These are phyloP conservation scores for Wickerhamomyces rabaulensis DNA, from an alignment of 805 yeast genomes.

Conservation along the genomic window DNA sequence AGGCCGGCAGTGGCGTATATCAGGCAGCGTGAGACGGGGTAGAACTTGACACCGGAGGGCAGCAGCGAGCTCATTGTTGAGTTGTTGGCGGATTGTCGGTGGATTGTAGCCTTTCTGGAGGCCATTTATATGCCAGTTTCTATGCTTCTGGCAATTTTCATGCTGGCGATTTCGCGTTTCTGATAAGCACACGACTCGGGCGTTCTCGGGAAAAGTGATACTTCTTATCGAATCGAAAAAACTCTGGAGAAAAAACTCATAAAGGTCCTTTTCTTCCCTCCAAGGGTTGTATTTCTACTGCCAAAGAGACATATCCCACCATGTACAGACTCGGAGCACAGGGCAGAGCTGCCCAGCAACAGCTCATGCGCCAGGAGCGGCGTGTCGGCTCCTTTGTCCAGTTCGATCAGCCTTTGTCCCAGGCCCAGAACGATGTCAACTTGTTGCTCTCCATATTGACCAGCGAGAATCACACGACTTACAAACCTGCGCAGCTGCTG, in stretches of 20 bases:
- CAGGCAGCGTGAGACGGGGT: slow-evolving; percentile 29
- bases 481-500: slow-evolving; percentile 16
- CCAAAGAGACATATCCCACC: too few species aligned
- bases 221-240: background rate
- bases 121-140: too few species aligned
- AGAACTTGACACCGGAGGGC: slow-evolving; percentile 31
- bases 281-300: background rate
- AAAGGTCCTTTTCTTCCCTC: too few species aligned
- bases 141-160: background rate
- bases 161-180: background rate
- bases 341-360: slow-evolving; percentile 19
- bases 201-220: background rate
- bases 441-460: slow-evolving; percentile 18
- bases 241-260: background rate
- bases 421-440: slow-evolving; percentile 25
- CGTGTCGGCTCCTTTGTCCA: slow-evolving; percentile 28
- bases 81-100: too few species aligned
- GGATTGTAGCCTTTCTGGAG: too few species aligned
- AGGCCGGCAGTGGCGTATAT: slow-evolving; percentile 18
- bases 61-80: slow-evolving; percentile 25
- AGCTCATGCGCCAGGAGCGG: slow-evolving; percentile 23
- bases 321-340: slow-evolving; percentile 26
- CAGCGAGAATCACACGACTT: background rate
- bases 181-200: background rate
- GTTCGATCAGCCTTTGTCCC: slow-evolving; percentile 23